Base-by-base conservation (phyloP, 371 early-diverging fungal species). In the Dentiscutata heterogama region DNA sequence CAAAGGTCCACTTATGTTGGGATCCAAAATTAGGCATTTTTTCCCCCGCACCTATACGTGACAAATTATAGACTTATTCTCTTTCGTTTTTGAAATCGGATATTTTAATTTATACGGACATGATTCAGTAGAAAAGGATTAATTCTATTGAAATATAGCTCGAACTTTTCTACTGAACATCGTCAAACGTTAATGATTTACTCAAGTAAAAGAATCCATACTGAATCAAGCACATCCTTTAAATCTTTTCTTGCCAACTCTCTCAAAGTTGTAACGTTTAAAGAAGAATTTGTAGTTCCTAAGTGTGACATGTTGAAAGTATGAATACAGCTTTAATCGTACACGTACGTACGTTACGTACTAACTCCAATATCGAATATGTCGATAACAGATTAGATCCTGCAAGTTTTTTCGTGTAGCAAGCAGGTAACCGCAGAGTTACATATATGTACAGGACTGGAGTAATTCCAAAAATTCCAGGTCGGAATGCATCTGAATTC, bases 21-120 rank as follows among this genome's bases (percentile, higher is more conserved):
- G 93, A 86, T 98, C 97, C 18, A 98, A 89, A 13, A 97, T 95
- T 29, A 98, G 88, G 16, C 93, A 94, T 85, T 97, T 98, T 82
- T 92, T 91, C 53, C 97, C 97, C 83, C 95, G 92, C 46, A 97
- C 95, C 96, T 96, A 67, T 18, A 63, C 70, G 64, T 54, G 22
- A 61, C 13, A 78, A 63, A 27, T 16, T 29, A 22, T 27, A 20
- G 50, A 2, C 27, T 56, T 72, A 54, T 63, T 46, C 35, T 7
- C 13, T 35, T 46, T n/a, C 10, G 31, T 2, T 35, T 27, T 14
- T 35, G 35, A 35, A 35, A 35, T 35, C 35, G 35, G 35, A 35
- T 5, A 35, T n/a, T n/a, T n/a, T 29, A 35, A 72, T 64, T 51
- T 39, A 63, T 31, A 50, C 0, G 61, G 39, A n/a, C 8, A 0